Evolutionary conservation across 73 alveolate genomes (phyloP).

Genomic region (Paramecium caudatum): DNA sequence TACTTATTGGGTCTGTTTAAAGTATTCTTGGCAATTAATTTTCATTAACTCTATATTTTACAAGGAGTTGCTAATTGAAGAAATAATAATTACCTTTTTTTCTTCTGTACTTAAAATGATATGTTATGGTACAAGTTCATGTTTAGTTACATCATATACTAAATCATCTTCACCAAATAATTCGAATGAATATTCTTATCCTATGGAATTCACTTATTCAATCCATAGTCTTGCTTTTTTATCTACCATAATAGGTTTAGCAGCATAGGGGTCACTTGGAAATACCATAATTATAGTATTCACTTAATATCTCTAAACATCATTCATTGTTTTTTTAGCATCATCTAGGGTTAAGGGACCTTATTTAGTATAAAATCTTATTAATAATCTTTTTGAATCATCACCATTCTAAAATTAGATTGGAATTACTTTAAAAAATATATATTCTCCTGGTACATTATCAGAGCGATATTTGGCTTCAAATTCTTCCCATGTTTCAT

Average conservation of each 20-base stretch:
- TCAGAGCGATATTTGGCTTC: conserved; percentile 44
- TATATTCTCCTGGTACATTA: background rate
- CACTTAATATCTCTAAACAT: background rate
- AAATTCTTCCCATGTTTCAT: conserved; percentile 23
- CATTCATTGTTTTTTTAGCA: background rate
- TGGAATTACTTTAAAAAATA: background rate
- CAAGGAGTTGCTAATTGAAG: background rate
- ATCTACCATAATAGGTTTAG: background rate
- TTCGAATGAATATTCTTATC: background rate
- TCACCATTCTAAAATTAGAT: background rate
- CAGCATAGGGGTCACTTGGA: conserved; percentile 8
- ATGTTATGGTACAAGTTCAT: conserved; percentile 67
- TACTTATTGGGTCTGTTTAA: conserved; percentile 6
- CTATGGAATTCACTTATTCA: conserved; percentile 8
- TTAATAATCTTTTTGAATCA: background rate
- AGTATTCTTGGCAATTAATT: conserved; percentile 59
- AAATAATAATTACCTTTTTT: background rate
- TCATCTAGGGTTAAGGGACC: background rate
- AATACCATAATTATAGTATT: background rate
- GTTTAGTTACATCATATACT: conserved; percentile 52
- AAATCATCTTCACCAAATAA: conserved; percentile 50
- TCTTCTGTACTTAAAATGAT: background rate
- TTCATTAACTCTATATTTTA: background rate
- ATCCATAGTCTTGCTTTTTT: conserved; percentile 30
- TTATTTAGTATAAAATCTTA: background rate